These are phyloP conservation scores for Melampsora occidentalis DNA, from an alignment of 1,284 basidiomycete species.

Conservation along the genomic window DNA sequence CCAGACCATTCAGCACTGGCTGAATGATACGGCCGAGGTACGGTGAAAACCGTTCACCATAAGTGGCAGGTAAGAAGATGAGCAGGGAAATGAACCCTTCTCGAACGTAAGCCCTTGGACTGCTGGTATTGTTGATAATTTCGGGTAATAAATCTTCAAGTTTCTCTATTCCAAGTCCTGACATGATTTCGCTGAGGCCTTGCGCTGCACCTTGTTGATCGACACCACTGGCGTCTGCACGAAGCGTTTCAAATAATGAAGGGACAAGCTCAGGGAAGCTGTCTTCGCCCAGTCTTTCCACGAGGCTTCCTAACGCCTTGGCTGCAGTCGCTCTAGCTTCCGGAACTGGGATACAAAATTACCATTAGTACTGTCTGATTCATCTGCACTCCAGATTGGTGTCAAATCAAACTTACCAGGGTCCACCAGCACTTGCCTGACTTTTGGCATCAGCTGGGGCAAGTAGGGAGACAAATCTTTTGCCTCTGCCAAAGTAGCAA, in stretches of 20 bases:
- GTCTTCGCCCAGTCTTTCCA: slow-evolving; percentile 89
- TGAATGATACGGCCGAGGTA: slow-evolving; percentile 91
- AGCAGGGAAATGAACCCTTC: slow-evolving; percentile 98
- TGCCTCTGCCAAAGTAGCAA: slow-evolving; percentile 76
- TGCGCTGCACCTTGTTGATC: slow-evolving; percentile 95
- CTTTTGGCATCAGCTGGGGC: slow-evolving; percentile 78
- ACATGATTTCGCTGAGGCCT: slow-evolving; percentile 91
- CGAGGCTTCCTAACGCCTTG: slow-evolving; percentile 92
- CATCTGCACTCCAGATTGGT: background rate
- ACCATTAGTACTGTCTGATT: background rate
- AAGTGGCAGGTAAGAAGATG: slow-evolving; percentile 93
- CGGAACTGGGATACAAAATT: slow-evolving; percentile 62
- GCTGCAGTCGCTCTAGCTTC: slow-evolving; percentile 96
- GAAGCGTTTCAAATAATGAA: slow-evolving; percentile 81
- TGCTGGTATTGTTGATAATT: slow-evolving; percentile 86
- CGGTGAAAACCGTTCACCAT: slow-evolving; percentile 91
- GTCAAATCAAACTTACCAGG: slow-evolving; percentile 24
- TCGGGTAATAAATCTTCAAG: slow-evolving; percentile 92
- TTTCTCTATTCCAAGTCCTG: slow-evolving; percentile 93
- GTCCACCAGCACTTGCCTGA: slow-evolving; percentile 80
- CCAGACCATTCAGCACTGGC: slow-evolving; percentile 86
- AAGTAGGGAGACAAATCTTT: slow-evolving; percentile 98
- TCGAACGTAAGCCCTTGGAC: slow-evolving; percentile 82
- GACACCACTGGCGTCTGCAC: slow-evolving; percentile 90
- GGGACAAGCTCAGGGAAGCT: slow-evolving; percentile 95